A percentile compares a stretch with the other conserved stretches of the same genome.
Evolutionary conservation across 805 yeast genomes (phyloP).

Genomic region (Pichia gijzeniarum): DNA sequence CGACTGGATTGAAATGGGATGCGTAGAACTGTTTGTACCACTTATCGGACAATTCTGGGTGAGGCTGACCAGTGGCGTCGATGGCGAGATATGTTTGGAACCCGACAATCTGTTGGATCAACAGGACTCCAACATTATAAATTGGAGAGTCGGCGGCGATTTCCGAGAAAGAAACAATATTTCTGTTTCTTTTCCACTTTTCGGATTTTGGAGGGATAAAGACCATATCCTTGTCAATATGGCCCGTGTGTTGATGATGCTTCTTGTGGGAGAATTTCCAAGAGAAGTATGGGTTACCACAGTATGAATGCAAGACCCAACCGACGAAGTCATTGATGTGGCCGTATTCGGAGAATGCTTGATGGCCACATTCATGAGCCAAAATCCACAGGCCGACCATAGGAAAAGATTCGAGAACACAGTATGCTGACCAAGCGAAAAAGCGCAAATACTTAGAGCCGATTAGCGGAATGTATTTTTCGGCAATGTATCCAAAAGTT

Average conservation of each 20-base stretch:
- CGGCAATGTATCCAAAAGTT: constrained; percentile 37
- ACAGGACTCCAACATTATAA: constrained; percentile 34
- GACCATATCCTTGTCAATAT: constrained; percentile 53
- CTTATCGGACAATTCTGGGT: constrained; percentile 28
- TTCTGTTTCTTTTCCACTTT: constrained; percentile 33
- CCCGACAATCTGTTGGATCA: constrained; percentile 54
- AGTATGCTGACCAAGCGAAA: constrained; percentile 36
- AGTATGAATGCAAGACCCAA: constrained; percentile 54
- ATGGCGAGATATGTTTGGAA: constrained; percentile 43
- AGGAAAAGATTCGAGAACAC: constrained; percentile 38
- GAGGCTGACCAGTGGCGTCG: constrained; percentile 53
- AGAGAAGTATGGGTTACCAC: constrained; percentile 53
- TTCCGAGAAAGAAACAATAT: constrained; percentile 34
- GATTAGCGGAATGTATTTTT: constrained; percentile 37
- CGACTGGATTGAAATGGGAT: constrained; percentile 49
- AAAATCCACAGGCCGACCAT: constrained; percentile 58
- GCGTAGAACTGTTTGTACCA: constrained; percentile 34
- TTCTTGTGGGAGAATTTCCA: constrained; percentile 57
- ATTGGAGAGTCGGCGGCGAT: constrained; percentile 52
- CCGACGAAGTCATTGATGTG: constrained; percentile 50
- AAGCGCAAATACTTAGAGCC: constrained; percentile 31
- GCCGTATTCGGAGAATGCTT: constrained; percentile 51
- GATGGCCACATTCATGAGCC: constrained; percentile 63
- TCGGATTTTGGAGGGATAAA: constrained; percentile 51
- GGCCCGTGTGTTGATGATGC: constrained; percentile 62